phyloP scores from a whole-genome alignment of 1,284 basidiomycete genomes.

The Athelia psychrophila region DNA sequence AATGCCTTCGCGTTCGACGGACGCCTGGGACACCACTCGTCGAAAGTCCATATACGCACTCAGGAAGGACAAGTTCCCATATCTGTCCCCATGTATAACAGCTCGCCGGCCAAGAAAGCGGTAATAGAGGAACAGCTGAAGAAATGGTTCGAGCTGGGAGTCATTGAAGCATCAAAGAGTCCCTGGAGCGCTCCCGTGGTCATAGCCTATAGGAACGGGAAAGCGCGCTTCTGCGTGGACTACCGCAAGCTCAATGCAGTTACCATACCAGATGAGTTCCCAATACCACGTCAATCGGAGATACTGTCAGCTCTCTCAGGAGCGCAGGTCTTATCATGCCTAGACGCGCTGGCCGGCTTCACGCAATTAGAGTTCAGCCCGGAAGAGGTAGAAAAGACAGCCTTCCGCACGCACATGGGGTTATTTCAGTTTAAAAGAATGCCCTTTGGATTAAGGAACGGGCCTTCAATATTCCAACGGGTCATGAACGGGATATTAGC shows the following conservation, averaged over 20 bases:
- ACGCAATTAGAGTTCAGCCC: constrained; percentile 31
- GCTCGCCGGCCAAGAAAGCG: constrained; percentile 27
- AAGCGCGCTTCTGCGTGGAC: constrained; percentile 29
- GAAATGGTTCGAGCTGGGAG: constrained; percentile 22
- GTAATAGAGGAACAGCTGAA: constrained; percentile 30
- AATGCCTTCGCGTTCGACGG: constrained; percentile 25
- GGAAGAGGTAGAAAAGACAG: constrained; percentile 30
- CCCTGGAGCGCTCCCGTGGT: constrained; percentile 32
- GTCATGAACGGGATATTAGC: constrained; percentile 36
- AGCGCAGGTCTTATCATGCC: constrained; percentile 26
- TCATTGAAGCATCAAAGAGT: constrained; percentile 31
- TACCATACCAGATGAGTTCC: constrained; percentile 37
- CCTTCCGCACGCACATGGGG: constrained; percentile 36
- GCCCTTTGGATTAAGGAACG: constrained; percentile 40
- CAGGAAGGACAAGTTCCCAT: constrained; percentile 15
- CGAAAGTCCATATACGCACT: constrained; percentile 13
- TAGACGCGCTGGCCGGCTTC: constrained; percentile 38
- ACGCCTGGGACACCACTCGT: constrained; percentile 16
- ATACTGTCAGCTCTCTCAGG: constrained; percentile 33
- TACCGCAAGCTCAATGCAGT: constrained; percentile 29
- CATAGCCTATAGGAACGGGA: constrained; percentile 28
- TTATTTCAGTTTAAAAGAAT: constrained; percentile 38
- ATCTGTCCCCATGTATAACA: constrained; percentile 20
- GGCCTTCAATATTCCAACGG: constrained; percentile 36
- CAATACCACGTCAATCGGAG: constrained; percentile 35